These are phyloP conservation scores for Purshia tridentata DNA, from an alignment of 306 rosid species.

Conservation along the genomic window DNA sequence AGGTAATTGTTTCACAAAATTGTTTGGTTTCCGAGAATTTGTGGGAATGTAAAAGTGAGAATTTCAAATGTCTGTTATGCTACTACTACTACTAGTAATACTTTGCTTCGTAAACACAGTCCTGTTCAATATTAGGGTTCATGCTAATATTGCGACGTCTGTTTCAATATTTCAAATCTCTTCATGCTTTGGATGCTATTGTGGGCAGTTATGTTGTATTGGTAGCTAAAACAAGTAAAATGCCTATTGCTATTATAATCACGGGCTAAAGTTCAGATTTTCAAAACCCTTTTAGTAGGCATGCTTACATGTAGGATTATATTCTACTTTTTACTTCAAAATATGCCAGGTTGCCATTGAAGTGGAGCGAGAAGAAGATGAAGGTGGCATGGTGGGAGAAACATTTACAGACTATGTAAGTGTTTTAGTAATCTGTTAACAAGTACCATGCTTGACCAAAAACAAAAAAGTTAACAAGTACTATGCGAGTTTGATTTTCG, in stretches of 20 bases:
- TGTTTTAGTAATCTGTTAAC: constrained; percentile 16
- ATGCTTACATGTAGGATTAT: background rate
- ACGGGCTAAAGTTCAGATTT: background rate
- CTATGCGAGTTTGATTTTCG: background rate
- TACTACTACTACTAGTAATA: background rate
- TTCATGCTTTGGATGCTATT: background rate
- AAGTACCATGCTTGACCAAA: background rate
- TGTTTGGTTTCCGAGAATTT: background rate
- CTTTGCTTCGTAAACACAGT: background rate
- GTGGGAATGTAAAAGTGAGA: background rate
- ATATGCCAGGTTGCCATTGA: constrained; percentile 82
- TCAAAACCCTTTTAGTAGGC: no score
- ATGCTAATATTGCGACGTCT: no score
- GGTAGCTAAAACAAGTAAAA: background rate
- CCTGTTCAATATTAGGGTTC: background rate
- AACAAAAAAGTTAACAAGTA: no score
- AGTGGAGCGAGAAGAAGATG: constrained; percentile 98
- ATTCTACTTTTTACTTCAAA: constrained; percentile 18
- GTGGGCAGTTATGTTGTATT: background rate
- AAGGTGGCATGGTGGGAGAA: constrained; percentile 92
- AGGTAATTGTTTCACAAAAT: constrained; percentile 32
- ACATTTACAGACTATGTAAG: constrained; percentile 98
- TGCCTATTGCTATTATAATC: background rate
- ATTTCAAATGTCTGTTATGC: background rate
- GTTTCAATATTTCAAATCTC: background rate